Base-by-base conservation (phyloP, 1,284 basidiomycete species). In the Irpex sp. region DNA sequence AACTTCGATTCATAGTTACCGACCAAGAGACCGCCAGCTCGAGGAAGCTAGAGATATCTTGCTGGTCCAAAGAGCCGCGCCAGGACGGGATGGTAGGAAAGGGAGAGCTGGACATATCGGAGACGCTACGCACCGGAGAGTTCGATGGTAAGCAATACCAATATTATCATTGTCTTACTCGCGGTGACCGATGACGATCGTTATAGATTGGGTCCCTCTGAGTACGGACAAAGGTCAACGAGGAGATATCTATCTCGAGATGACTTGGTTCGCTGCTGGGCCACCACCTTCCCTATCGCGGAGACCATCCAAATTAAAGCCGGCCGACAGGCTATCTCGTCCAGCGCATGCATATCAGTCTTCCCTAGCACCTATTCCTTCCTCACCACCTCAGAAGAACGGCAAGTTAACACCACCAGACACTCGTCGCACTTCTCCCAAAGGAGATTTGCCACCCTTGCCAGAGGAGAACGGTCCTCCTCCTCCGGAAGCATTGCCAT, bases 241-340 rank as follows among this genome's bases (percentile, higher is more conserved):
- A 47, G 88, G 88, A 6, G 86, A 91, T 37, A 63, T 90, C n/a
- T 91, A 88, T 69, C 78, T 91, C 36, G 88, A 91, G 69, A 90
- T 91, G 84, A 91, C 88, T 0, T 91, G 82, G 73, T 91, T 82
- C 69, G 78, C 88, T 4, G 82, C 85, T 58, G 78, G 79, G 2
- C 83, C 85, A 5, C 77, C 81, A 3, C 82, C 67, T 3, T 42
- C 82, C 8, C 67, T 80, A 47, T 73, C 69, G 7, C 79, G 77
- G 37, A 75, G 82, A 21, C 71, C 78, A 23, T 78, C 82, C 23
- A 83, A 81, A 64, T 70, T 84, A 36, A 68, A 63, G 4, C 77
- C 79, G 5, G 65, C 72, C 2, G 81, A 83, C 56, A 72, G 83
- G 39, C 69, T 84, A 18, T 64, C 67, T 37, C 71, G 71, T 28